Evolutionary conservation across 2,329 filamentous ascomycete genomes (phyloP), one percentile per base, ranked within the genome.

Genomic region (Aureobasidium musti): DNA sequence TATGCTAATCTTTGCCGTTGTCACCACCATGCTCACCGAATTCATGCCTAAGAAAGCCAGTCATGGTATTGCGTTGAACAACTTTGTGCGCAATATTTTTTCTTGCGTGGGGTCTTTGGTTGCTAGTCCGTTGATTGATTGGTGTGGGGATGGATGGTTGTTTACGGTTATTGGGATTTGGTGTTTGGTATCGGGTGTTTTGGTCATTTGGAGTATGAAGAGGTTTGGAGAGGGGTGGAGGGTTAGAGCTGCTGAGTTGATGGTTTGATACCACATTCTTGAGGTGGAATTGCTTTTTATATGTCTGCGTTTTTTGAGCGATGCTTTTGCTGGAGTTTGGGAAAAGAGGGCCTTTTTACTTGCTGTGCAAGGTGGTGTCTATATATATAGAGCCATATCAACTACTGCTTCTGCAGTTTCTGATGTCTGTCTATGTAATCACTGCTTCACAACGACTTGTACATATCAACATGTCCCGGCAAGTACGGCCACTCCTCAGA

Each of bases 11-110:
- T 92, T 91, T 77, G 84, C 86, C 57, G 84, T 87, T 70, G 82
- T 86, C 0, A 92, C 90, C 0, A 95, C 91, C 0, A 92, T 95
- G 89, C 80, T 95, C 70, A 94, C 91, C 0, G 91, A 95, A 74
- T 92, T 94, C 73, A 89, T 94, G 82, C 90, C 90, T 17, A 83
- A 86, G 49, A 83, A 84, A 69, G 89, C 88, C 59, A 90, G 87
- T 4, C 85, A 85, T 13, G 91, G 90, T 1, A 89, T 94, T 3
- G 91, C 91, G 0, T 81, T 93, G 50, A 93, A 94, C 77, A 94
- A 94, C 74, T 91, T 94, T 72, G 82, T 91, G 61, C 82, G 91
- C 56, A 95, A 94, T 71, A 91, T 92, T 45, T 88, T 92, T 72
- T 87, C 85, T 59, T 92, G 89, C 68, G 82, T 91, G 0, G 91